Base-by-base conservation (phyloP, 805 yeast species). In the Wickerhamomyces hampshirensis region DNA sequence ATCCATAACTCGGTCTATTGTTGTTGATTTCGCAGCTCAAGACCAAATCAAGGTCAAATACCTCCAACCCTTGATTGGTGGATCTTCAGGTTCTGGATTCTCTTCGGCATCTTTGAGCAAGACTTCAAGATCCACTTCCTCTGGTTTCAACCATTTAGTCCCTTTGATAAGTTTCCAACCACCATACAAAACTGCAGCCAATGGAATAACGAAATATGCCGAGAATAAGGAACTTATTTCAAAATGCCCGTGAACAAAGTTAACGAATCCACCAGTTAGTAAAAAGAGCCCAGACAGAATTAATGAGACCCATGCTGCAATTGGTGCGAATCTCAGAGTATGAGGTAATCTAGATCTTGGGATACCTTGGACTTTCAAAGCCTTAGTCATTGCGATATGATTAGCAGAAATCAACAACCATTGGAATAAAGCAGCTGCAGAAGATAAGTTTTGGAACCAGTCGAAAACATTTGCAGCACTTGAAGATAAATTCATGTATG, bases 41-140 rank as follows among this genome's bases (percentile, higher is more conserved):
- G 44, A 43, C 47, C 47, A 43, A 4, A 43, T 19, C 19, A 44
- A 23, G 4, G 42, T 39, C 11, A 44, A 14, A 18, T 34, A 23
- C 26, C 27, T 34, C 48, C 46, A 44, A 3, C 46, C 43, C 35
- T 28, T 41, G 3, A 36, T n/a, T 23, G 41, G 41, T 18, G 31
- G 37, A 13, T 24, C 29, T 6, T 42, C 40, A 6, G 40, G 53
- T 33, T 56, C 61, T 13, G 61, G 62, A 31, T 52, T 44, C n/a
- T 45, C 48, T 21, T 40, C 47, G 19, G 52, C 56, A 38, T 59
- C 62, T 32, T 42, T 39, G 42, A 59, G 57, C 23, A 59, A 44
- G 5, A 48, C 28, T 15, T 33, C 48, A n/a, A 72, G 58, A 51
- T 71, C 74, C 26, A 64, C 67, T 37, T 71, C 65, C 13, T 45